Evolutionary conservation across 306 rosid genomes (phyloP), one percentile per base, ranked within the genome.

Genomic region (Rosa rugosa): DNA sequence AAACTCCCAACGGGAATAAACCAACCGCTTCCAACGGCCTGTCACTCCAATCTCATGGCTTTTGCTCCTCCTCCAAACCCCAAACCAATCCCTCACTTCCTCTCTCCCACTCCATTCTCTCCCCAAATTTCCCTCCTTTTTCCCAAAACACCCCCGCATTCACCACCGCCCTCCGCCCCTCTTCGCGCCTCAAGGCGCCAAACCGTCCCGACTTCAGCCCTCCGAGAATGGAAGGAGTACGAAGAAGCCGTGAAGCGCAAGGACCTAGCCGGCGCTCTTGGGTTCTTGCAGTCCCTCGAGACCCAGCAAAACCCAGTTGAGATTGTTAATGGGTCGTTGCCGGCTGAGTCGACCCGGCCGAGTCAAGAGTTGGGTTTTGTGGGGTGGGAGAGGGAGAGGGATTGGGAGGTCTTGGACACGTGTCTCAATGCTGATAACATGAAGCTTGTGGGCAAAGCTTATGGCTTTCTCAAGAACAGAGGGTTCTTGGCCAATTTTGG

Each of bases 381-480:
- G n/a, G 93, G 92, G 71, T 85, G 86, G 47, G 92, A 91, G 85
- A 88, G 93, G 83, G 97, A 94, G 85, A 88, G 93, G 83, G 97
- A 94, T 85, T 94, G 97, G 97, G 98, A 92, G 83, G 90, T 94
- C 10, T 80, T 95, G 62, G 99, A 92, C 75, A 88, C 99, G 66
- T 95, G 99, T 66, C 83, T 95, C 83, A 92, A 92, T 86, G 98
- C 99, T n/a, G 97, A 95, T 72, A 91, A 95, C 69, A 89, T 95
- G 97, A 92, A 88, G 86, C 99, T 92, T 20, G 99, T 95, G 51
- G 92, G 76, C 17, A 90, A 90, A 66, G 97, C 98, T 72, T 95
- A 92, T 71, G 88, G 77, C 73, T 90, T 92, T 78, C 93, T 95
- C 66, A 80, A 80, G 82, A 93, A 87, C 49, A 84, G 89, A 81